Percentiles rank a stretch among this genome's conserved stretches.
Conservation (phyloP, 768 basidiomycete genomes). For the Termitomyces sp. region DNA sequence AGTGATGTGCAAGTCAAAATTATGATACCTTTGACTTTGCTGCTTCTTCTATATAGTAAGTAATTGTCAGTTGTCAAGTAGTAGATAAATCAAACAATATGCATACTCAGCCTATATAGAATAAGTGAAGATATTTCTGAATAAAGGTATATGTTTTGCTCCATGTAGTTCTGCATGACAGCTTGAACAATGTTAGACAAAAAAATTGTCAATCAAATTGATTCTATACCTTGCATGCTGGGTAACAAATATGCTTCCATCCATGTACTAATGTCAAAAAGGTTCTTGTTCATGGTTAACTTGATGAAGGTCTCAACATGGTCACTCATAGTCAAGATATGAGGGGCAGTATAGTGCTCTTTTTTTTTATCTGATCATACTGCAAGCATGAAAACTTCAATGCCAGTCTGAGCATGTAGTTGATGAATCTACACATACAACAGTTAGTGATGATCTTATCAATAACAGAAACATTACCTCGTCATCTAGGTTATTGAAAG, state of each 20-base stretch:
- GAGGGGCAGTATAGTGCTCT: not conserved
- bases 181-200: not conserved
- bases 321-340: not conserved
- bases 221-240: not conserved
- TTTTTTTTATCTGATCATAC: not conserved
- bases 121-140: not conserved
- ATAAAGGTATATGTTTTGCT: not conserved
- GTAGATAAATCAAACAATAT: too few species aligned
- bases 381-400: not conserved
- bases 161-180: not conserved
- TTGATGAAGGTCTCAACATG: not conserved
- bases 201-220: too few species aligned
- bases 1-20: constrained; percentile 14
- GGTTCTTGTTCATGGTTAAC: not conserved
- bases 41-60: too few species aligned
- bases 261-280: not conserved
- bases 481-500: not conserved
- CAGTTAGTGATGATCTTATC: not conserved
- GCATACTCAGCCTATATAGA: not conserved
- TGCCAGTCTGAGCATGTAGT: not conserved
- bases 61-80: too few species aligned
- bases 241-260: not conserved
- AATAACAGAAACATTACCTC: not conserved
- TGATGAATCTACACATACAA: not conserved
- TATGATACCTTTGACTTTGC: constrained; percentile 5